Percentiles rank a stretch among this genome's conserved stretches.
Conservation (phyloP, 2,329 filamentous ascomycete species). For the Trichophyton verrucosum region DNA sequence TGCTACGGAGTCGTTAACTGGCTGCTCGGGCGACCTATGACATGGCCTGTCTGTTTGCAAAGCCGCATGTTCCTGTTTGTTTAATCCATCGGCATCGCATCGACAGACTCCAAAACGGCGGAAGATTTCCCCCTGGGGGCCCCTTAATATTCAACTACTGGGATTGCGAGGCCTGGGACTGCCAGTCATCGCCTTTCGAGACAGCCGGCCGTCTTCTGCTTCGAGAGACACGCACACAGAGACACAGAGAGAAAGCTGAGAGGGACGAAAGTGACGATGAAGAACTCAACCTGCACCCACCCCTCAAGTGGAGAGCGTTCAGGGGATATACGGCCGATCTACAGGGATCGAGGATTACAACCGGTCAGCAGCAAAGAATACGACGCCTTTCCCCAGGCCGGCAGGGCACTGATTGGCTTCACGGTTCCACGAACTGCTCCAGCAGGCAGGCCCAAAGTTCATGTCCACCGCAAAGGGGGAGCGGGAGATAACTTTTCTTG, state of each 20-base stretch:
- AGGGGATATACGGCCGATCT: background rate
- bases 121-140: too few species aligned
- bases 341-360: background rate
- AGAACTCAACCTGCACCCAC: background rate
- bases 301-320: slow-evolving; percentile 1
- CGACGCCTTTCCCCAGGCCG: background rate
- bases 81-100: background rate
- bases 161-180: background rate
- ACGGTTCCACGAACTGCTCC: background rate
- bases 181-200: background rate
- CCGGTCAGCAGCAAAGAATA: background rate
- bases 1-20: too few species aligned
- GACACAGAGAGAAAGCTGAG: background rate
- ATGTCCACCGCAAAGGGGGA: too few species aligned
- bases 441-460: background rate
- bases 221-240: background rate
- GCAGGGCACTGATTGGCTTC: background rate
- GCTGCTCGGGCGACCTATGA: background rate
- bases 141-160: too few species aligned
- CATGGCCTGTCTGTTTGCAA: background rate
- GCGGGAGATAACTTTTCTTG: too few species aligned
- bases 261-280: background rate
- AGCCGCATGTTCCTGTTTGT: background rate
- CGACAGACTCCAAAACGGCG: too few species aligned
- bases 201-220: background rate